Percentiles rank a stretch among this genome's conserved stretches.
These are phyloP conservation scores for Lycium ferocissimum DNA, from an alignment of 257 asterid genomes.

Conservation along the genomic window DNA sequence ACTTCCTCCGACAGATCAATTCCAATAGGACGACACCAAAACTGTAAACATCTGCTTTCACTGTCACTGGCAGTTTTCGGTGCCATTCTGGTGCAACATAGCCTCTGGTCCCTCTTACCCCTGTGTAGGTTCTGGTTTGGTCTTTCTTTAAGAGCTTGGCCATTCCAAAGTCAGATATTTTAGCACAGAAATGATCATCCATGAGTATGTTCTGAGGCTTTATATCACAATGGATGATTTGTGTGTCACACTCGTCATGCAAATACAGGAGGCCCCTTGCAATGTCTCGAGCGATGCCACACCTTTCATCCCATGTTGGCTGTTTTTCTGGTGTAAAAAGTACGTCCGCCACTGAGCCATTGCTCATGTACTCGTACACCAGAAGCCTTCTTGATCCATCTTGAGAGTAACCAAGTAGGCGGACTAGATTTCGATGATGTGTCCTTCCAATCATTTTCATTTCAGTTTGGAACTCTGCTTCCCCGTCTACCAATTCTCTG, in stretches of 20 bases:
- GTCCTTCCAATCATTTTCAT: slow-evolving; percentile 54
- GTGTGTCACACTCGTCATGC: slow-evolving; percentile 64
- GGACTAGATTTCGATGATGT: slow-evolving; percentile 58
- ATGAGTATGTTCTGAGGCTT: slow-evolving; percentile 66
- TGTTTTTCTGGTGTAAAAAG: slow-evolving; percentile 36
- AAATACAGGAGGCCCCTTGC: slow-evolving; percentile 60
- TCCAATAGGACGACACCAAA: slow-evolving; percentile 61
- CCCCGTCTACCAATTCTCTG: slow-evolving; percentile 45
- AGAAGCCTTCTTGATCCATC: slow-evolving; percentile 52
- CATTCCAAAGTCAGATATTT: slow-evolving; percentile 60
- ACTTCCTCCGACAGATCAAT: slow-evolving; percentile 48
- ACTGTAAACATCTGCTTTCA: slow-evolving; percentile 65
- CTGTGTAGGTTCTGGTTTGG: slow-evolving; percentile 51
- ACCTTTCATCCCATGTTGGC: slow-evolving; percentile 49
- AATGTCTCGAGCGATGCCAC: slow-evolving; percentile 46
- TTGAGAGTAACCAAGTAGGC: slow-evolving; percentile 55
- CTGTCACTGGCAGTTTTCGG: slow-evolving; percentile 50
- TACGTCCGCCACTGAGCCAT: slow-evolving; percentile 53
- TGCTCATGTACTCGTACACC: slow-evolving; percentile 62
- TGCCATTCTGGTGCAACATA: slow-evolving; percentile 70
- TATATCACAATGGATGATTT: slow-evolving; percentile 67
- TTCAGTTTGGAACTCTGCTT: slow-evolving; percentile 54
- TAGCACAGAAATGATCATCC: slow-evolving; percentile 47
- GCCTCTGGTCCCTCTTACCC: slow-evolving; percentile 55
- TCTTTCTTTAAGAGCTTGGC: slow-evolving; percentile 59